phyloP scores from a whole-genome alignment of 495 filamentous ascomycete genomes.

The Penicillium mononematosum region DNA sequence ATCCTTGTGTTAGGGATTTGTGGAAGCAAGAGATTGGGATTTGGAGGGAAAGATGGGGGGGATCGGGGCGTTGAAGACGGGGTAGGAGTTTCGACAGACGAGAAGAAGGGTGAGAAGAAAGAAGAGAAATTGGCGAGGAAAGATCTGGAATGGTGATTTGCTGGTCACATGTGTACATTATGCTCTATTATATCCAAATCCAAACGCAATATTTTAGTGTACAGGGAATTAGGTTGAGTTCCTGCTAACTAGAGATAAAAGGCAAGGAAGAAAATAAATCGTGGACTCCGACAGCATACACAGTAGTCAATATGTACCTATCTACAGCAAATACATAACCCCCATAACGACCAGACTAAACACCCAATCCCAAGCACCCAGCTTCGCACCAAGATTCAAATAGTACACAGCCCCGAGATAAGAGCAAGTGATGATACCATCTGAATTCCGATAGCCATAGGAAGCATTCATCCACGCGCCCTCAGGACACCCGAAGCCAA shows the following conservation, averaged over 20 bases:
- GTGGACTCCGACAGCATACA: background rate
- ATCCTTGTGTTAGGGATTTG: conserved; percentile 43
- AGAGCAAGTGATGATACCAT: conserved; percentile 55
- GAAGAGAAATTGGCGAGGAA: background rate
- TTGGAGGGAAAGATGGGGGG: conserved; percentile 45
- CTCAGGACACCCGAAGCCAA: conserved; percentile 78
- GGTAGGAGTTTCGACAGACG: background rate
- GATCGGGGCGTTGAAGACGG: conserved; percentile 22
- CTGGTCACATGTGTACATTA: background rate
- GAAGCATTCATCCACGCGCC: conserved; percentile 56
- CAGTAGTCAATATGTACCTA: background rate
- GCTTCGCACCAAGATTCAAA: conserved; percentile 33
- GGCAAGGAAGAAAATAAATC: background rate
- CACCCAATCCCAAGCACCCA: conserved; percentile 16
- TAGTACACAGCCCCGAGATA: conserved; percentile 57
- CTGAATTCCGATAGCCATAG: conserved; percentile 56
- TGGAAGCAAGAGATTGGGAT: conserved; percentile 41
- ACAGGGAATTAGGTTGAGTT: background rate
- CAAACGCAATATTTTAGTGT: background rate
- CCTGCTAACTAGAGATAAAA: background rate
- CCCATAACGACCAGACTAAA: conserved; percentile 19
- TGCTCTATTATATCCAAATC: no score
- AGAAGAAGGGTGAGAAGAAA: conserved; percentile 4
- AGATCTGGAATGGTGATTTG: conserved; percentile 25
- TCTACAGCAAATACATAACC: conserved; percentile 14